Conservation (phyloP, 1,284 basidiomycete species). For the Heterobasidion occidentale region DNA sequence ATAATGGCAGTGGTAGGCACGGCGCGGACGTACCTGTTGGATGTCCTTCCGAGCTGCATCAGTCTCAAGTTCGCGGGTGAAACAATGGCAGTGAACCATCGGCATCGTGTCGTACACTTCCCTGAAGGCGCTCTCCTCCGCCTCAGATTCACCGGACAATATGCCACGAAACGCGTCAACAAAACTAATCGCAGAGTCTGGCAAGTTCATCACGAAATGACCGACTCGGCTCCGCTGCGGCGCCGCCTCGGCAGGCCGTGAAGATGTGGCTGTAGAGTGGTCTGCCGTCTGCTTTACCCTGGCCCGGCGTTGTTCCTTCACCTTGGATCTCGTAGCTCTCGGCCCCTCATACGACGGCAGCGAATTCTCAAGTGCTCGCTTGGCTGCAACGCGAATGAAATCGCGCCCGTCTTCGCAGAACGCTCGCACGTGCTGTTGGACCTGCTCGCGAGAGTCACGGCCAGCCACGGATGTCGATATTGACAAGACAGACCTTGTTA, state of each 20-base stretch:
- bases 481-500: slow-evolving; percentile 56
- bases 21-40: slow-evolving; percentile 48
- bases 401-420: slow-evolving; percentile 79
- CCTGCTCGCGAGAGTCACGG: slow-evolving; percentile 33
- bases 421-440: slow-evolving; percentile 56
- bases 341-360: slow-evolving; percentile 42
- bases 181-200: slow-evolving; percentile 87
- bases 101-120: slow-evolving; percentile 64
- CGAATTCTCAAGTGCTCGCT: slow-evolving; percentile 50
- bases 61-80: slow-evolving; percentile 80
- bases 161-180: slow-evolving; percentile 83
- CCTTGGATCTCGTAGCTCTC: slow-evolving; percentile 7
- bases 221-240: slow-evolving; percentile 50
- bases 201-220: slow-evolving; percentile 97
- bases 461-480: background rate
- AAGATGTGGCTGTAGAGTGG: background rate
- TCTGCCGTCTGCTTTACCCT: slow-evolving; percentile 1
- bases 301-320: slow-evolving; percentile 2
- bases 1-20: background rate
- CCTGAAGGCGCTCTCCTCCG: slow-evolving; percentile 25
- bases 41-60: slow-evolving; percentile 72
- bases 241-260: slow-evolving; percentile 2
- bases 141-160: slow-evolving; percentile 29
- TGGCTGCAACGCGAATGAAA: slow-evolving; percentile 64
- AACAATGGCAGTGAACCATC: slow-evolving; percentile 94